Percentiles rank a stretch among this genome's conserved stretches.
These are phyloP conservation scores for Tricladium varicosporioides DNA, from an alignment of 2,329 filamentous ascomycete species.

Conservation along the genomic window DNA sequence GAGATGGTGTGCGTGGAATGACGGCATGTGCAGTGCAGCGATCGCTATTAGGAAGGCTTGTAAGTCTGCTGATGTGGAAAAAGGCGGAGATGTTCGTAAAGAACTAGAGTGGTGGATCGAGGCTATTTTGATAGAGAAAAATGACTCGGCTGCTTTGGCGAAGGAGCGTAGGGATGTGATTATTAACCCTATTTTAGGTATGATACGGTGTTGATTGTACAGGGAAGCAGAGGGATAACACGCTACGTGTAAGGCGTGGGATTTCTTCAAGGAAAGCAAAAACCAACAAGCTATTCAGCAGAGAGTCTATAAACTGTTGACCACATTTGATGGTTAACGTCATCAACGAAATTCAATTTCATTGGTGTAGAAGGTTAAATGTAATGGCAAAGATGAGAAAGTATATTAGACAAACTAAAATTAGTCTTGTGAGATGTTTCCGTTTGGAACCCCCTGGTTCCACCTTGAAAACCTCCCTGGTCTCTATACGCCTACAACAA, in stretches of 20 bases:
- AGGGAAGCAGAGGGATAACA: neutral
- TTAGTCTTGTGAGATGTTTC: too few species aligned
- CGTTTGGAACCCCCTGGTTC: too few species aligned
- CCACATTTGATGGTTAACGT: too few species aligned
- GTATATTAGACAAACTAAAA: too few species aligned
- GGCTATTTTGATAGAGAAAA: neutral
- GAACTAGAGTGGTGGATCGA: constrained; percentile 5
- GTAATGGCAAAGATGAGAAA: too few species aligned
- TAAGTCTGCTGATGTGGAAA: constrained; percentile 1
- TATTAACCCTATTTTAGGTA: neutral
- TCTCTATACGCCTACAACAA: too few species aligned
- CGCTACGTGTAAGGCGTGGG: neutral
- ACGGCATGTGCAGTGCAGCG: neutral
- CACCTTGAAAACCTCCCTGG: too few species aligned
- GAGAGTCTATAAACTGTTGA: too few species aligned
- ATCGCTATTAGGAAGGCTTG: neutral
- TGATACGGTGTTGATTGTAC: neutral
- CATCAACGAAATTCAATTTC: too few species aligned
- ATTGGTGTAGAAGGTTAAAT: too few species aligned
- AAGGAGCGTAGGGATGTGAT: constrained; percentile 14
- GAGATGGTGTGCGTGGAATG: neutral
- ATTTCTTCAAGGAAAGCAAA: too few species aligned
- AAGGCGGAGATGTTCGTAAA: neutral
- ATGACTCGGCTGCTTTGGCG: constrained; percentile 1
- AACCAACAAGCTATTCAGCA: too few species aligned